Conservation (phyloP, 2,329 filamentous ascomycete species). For the Nemania serpens region DNA sequence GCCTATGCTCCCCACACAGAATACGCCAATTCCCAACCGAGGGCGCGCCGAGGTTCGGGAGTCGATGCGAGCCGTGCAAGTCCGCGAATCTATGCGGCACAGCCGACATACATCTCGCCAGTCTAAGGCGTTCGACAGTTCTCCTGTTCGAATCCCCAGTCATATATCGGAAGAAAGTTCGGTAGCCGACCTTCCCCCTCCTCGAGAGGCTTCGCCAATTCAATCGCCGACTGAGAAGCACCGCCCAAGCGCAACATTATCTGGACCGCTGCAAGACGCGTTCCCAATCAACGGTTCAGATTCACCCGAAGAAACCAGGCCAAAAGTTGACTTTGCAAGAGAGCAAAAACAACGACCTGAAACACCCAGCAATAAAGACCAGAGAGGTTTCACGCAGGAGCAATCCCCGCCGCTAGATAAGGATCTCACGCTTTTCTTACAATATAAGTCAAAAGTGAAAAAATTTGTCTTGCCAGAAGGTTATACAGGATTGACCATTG, state of each 20-base stretch:
- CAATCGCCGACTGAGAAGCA: slow-evolving; percentile 72
- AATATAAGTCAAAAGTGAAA: slow-evolving; percentile 97
- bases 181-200: slow-evolving; percentile 36
- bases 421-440: slow-evolving; percentile 89
- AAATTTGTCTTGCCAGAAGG: slow-evolving; percentile 91
- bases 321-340: slow-evolving; percentile 25
- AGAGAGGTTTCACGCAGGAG: slow-evolving; percentile 61
- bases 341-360: slow-evolving; percentile 38
- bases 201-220: slow-evolving; percentile 47
- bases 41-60: slow-evolving; percentile 79
- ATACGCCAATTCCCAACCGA: slow-evolving; percentile 81
- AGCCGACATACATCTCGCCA: slow-evolving; percentile 54
- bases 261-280: slow-evolving; percentile 59
- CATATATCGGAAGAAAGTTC: slow-evolving; percentile 67
- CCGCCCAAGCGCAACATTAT: slow-evolving; percentile 61
- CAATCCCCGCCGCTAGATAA: slow-evolving; percentile 76
- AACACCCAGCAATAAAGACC: slow-evolving; percentile 53
- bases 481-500: slow-evolving; percentile 81
- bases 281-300: slow-evolving; percentile 46
- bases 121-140: slow-evolving; percentile 59
- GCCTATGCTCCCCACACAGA: slow-evolving; percentile 83
- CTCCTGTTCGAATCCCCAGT: slow-evolving; percentile 61
- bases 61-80: slow-evolving; percentile 73
- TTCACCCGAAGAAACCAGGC: slow-evolving; percentile 37
- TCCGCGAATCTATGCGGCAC: slow-evolving; percentile 55